Evolutionary conservation across 148 eudicot species (phyloP), one percentile per base, ranked within the genome.

Genomic region (Fallopia convolvulus): DNA sequence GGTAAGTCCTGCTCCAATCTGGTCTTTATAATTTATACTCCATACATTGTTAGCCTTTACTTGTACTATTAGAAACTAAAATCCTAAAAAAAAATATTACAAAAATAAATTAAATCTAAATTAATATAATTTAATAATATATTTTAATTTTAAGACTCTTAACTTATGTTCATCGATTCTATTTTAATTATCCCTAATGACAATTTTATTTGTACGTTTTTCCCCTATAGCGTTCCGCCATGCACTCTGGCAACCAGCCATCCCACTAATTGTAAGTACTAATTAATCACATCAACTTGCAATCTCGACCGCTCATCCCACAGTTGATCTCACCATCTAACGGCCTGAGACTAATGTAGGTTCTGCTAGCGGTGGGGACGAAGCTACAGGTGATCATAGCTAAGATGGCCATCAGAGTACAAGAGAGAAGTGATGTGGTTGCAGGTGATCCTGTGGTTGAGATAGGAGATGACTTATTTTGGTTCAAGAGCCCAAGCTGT

Each of bases 321-420:
- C 39, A 4, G 6, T 20, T 7, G 65, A 58, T 58, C 32, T 56
- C 26, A 9, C 47, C 47, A 9, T 44, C 13, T 20, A 21, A 56
- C 30, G 63, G 63, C 15, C 55, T 0, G 18, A 44, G 10, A 44
- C 10, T 44, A 44, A 52, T 21, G 36, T 84, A 89, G 92, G 83
- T 89, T 3, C 80, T 85, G 32, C 77, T 87, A 26, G 44, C 83
- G 63, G 88, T 85, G 8, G 90, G 90, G 18, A 80, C 90, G 52
- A 87, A 85, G 74, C 74, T 87, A 32, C 90, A 87, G 23, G 84
- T 85, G 61, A 82, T 85, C 21, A 87, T 87, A 53, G 84, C 90
- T 0, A 80, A 83, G 77, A 85, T 87, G 90, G 86, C 83, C 0
- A 20, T 82, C 44, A 78, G 81, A 73, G 85, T 85, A 53, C 83